Evolutionary conservation across 2,329 filamentous ascomycete genomes (phyloP), one percentile per base, ranked within the genome.

Genomic region (Thelonectria discophora): DNA sequence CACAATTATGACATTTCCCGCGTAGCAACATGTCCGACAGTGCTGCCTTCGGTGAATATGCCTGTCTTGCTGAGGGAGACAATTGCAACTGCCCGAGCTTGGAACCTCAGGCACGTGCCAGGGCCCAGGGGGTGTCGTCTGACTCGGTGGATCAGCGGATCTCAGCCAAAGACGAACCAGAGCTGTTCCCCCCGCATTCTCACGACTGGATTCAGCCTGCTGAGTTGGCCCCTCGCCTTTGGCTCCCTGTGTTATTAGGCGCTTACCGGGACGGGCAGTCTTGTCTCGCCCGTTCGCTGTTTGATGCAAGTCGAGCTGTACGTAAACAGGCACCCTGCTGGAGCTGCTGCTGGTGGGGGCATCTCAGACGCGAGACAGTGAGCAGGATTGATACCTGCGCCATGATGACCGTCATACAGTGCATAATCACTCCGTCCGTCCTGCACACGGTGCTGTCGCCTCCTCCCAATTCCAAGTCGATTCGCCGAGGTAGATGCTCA

Each of bases 111-210:
- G 70, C 70, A 72, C 70, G 70, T 72, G 70, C 70, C 63, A 68
- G 70, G 70, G 67, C 68, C 67, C 70, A 62, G 66, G 70, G 68
- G 67, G 68, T 65, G 70, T 72, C 70, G 70, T 72, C 70, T 72
- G 70, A 72, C 70, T 72, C 57, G 63, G 69, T 69, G 67, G 69
- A 72, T 72, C 70, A 72, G 70, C 69, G 70, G 70, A 68, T 65
- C 64, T 39, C 8, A 32, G 51, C 47, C 24, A 58, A 68, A 47
- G 43, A 27, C 46, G 51, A 56, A 42, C 53, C 34, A 57, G 34
- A 18, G 58, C 24, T 53, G 61, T 43, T 34, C 68, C 63, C 69
- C 70, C 70, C 70, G 70, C 70, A 72, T 72, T 72, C 54, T 72
- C 43, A 11, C 21, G 12, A 40, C 24, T 40, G 6, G 37, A 48